Evolutionary conservation across 2,329 filamentous ascomycete genomes (phyloP).

Genomic region (Dothistroma pini): DNA sequence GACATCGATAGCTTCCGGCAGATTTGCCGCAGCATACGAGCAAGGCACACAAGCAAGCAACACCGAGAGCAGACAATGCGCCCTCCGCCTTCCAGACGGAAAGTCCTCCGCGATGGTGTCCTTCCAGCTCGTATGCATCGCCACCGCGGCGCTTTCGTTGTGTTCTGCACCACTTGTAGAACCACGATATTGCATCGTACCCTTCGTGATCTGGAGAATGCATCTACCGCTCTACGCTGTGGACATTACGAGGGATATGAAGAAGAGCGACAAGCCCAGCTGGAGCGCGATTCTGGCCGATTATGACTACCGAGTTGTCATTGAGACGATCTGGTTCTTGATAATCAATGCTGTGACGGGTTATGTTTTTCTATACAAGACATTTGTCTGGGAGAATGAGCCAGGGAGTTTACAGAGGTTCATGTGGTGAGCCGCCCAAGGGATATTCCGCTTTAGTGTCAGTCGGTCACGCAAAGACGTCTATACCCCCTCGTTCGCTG

Average conservation of each 20-base stretch:
- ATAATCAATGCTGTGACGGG: slow-evolving; percentile 63
- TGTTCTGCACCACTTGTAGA: slow-evolving; percentile 90
- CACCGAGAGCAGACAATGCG: not conserved
- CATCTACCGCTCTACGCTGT: slow-evolving; percentile 57
- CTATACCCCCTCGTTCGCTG: too few species aligned
- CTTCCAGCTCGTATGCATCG: slow-evolving; percentile 60
- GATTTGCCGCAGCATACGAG: not conserved
- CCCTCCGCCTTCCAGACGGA: slow-evolving; percentile 25
- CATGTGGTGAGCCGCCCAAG: slow-evolving; percentile 74
- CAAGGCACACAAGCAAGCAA: not conserved
- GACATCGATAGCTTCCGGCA: not conserved
- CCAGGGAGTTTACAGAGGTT: slow-evolving; percentile 66
- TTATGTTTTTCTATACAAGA: slow-evolving; percentile 65
- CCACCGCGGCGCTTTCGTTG: slow-evolving; percentile 71
- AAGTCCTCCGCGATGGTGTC: slow-evolving; percentile 37
- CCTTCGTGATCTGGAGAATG: slow-evolving; percentile 89
- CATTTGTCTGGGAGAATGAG: slow-evolving; percentile 65
- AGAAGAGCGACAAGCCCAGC: not conserved
- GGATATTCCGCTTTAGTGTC: too few species aligned
- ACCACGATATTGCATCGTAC: slow-evolving; percentile 91
- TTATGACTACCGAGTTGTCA: slow-evolving; percentile 45
- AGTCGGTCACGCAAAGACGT: too few species aligned
- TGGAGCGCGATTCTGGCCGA: slow-evolving; percentile 17
- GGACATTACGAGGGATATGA: slow-evolving; percentile 1
- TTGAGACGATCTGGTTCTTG: slow-evolving; percentile 69